These are phyloP conservation scores for Trichophyton simii DNA, from an alignment of 2,329 filamentous ascomycete genomes.

Conservation along the genomic window DNA sequence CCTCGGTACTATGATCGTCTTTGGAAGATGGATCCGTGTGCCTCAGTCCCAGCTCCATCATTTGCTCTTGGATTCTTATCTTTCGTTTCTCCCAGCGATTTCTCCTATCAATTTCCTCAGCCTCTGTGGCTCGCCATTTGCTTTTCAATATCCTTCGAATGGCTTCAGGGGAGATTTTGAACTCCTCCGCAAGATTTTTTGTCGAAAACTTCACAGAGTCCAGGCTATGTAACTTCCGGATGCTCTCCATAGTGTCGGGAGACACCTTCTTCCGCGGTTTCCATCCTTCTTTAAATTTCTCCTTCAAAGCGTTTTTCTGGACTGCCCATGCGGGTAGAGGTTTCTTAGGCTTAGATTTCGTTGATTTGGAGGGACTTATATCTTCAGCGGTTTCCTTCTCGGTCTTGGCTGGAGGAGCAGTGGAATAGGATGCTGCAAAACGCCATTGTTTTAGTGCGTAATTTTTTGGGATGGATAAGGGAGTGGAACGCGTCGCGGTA, in stretches of 20 bases:
- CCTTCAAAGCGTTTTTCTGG: constrained; percentile 60
- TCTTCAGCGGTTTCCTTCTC: not conserved
- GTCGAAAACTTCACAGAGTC: constrained; percentile 70
- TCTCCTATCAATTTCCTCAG: constrained; percentile 28
- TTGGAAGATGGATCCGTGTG: constrained; percentile 15
- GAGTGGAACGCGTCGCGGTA: not conserved
- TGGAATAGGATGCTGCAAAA: not conserved
- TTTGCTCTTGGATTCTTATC: constrained; percentile 34
- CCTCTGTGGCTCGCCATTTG: constrained; percentile 34
- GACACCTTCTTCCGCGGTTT: constrained; percentile 73
- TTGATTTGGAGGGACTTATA: constrained; percentile 3
- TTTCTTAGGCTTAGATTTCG: constrained; percentile 14
- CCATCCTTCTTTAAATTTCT: constrained; percentile 73
- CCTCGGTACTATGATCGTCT: not conserved
- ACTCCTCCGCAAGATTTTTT: constrained; percentile 58
- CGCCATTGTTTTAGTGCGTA: not conserved
- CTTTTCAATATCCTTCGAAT: constrained; percentile 70
- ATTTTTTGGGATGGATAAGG: not conserved
- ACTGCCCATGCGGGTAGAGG: constrained; percentile 52
- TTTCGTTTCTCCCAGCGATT: constrained; percentile 35
- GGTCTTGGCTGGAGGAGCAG: not conserved
- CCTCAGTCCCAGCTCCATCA: constrained; percentile 41
- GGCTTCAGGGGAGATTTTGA: constrained; percentile 75
- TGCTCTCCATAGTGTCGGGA: constrained; percentile 81
- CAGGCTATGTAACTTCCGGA: constrained; percentile 66